Evolutionary conservation across 306 rosid genomes (phyloP), one percentile per base, ranked within the genome.

Genomic region (Dryas drummondii): DNA sequence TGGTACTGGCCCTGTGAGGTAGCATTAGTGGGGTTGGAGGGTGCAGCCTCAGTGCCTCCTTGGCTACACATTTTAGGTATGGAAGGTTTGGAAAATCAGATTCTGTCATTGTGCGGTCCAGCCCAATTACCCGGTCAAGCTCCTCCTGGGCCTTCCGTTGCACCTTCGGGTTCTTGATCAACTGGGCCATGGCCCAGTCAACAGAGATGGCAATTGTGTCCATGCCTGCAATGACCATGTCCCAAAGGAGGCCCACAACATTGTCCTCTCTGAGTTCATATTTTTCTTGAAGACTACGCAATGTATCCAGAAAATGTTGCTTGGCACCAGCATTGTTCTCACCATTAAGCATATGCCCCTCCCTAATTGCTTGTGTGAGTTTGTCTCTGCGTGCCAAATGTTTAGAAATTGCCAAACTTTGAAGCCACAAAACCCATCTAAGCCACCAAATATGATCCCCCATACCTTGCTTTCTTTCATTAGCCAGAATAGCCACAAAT

Each of bases 1-100:
- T 55, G 64, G 90, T 76, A 40, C 85, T 88, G 67, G 97, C 88
- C 17, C 79, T 82, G 80, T 94, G 98, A 10, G 98, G 98, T 51
- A 94, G 93, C 98, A 94, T 94, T 56, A 94, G 57, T 27, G 98
- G 97, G 44, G 94, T 91, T 53, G 97, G 98, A 19, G 98, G 98
- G 86, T 94, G 98, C 53, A 90, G 58, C 81, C 98, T 76, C 61
- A 88, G 2, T 0, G 94, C 91, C 72, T 94, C 97, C 75, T 94
- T 94, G 32, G 86, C 90, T 1, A 91, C 81, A 57, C 84, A 79
- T 79, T 90, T 93, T 19, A 90, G 86, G 83, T 88, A 91, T 12
- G 90, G 96, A 0, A 91, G 89, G 84, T 49, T 81, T 37, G 93
- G 72, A 80, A 88, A 80, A 68, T 94, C 96, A 5, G 59, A 52